phyloP scores from a whole-genome alignment of 352 stramenopile genomes.

The Pythium rhizo-oryzae region DNA sequence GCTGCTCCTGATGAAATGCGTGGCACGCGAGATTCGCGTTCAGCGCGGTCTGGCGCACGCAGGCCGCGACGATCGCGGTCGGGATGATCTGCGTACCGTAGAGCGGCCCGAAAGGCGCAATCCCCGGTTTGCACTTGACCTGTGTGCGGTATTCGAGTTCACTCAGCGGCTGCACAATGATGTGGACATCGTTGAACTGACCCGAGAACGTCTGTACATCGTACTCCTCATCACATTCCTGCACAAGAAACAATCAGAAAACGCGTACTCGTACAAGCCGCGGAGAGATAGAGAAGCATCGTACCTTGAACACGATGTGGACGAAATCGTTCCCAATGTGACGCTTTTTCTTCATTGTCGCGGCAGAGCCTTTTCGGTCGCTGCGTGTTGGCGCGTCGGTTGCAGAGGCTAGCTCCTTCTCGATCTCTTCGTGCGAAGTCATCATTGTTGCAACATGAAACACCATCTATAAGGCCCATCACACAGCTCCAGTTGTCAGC shows the following conservation, averaged over 20 bases:
- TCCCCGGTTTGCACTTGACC: constrained; percentile 72
- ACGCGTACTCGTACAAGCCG: not conserved
- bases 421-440: constrained; percentile 33
- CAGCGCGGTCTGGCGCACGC: constrained; percentile 73
- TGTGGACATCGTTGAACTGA: constrained; percentile 89
- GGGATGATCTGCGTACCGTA: constrained; percentile 75
- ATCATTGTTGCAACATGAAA: constrained; percentile 91
- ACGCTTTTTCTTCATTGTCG: constrained; percentile 81
- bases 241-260: not conserved
- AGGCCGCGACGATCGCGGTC: constrained; percentile 58
- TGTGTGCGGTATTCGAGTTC: constrained; percentile 73
- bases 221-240: constrained; percentile 81
- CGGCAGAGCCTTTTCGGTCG: constrained; percentile 1
- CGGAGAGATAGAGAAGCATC: too few species aligned
- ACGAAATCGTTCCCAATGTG: constrained; percentile 92
- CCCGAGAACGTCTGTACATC: constrained; percentile 74
- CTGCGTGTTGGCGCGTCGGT: not conserved
- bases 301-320: constrained; percentile 78
- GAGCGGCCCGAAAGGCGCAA: constrained; percentile 74
- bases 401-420: not conserved
- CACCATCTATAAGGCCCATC: constrained; percentile 57
- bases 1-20: constrained; percentile 80
- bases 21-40: constrained; percentile 87
- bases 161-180: constrained; percentile 83
- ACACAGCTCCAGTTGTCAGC: not conserved